These are phyloP conservation scores for Coelastrella sp. DNA, from an alignment of 139 green algal species.

Conservation along the genomic window DNA sequence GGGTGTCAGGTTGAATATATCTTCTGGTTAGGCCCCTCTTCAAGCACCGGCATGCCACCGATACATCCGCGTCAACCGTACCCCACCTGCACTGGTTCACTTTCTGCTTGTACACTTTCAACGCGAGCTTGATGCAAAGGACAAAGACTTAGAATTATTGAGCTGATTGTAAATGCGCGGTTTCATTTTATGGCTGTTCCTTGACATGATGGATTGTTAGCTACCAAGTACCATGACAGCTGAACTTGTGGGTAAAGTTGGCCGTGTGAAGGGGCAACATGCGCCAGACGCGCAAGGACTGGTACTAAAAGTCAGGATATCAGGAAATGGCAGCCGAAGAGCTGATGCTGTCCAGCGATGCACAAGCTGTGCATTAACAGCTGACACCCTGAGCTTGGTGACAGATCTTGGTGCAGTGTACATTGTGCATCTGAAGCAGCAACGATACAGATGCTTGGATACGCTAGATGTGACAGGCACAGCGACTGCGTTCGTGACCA, in stretches of 20 bases:
- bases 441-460: conserved; percentile 25
- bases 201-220: neutral
- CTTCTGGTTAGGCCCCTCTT: no score
- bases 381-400: neutral
- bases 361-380: conserved; percentile 7
- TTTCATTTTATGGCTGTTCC: neutral
- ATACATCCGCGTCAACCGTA: no score
- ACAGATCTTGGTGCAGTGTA: conserved; percentile 26
- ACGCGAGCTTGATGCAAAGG: no score
- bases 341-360: neutral
- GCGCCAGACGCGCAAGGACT: conserved; percentile 20
- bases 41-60: no score
- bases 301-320: neutral
- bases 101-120: no score
- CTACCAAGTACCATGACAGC: conserved; percentile 11
- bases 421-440: conserved; percentile 20
- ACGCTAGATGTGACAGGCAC: neutral
- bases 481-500: conserved; percentile 42
- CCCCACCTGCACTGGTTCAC: no score
- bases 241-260: conserved; percentile 19
- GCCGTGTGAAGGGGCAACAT: neutral
- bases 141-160: no score
- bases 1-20: no score
- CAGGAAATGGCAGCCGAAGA: neutral
- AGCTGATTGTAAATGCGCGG: neutral